Evolutionary conservation across 768 basidiomycete species (phyloP).

Genomic region (Leccinum barrowsii): DNA sequence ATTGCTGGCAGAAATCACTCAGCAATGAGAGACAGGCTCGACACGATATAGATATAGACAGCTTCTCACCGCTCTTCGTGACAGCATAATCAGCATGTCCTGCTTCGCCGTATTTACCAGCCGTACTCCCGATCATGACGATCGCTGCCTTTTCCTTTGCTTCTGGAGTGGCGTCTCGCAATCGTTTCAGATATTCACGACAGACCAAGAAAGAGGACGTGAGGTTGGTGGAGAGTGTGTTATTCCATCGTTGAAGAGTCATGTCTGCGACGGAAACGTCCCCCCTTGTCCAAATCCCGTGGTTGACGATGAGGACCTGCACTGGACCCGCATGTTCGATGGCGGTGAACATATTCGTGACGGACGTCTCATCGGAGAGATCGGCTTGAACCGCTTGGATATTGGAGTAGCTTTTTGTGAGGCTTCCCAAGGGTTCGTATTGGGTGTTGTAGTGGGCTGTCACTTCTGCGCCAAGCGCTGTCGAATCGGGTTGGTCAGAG

Average conservation of each 20-base stretch:
- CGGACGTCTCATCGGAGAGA: constrained; percentile 54
- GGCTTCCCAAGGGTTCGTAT: constrained; percentile 36
- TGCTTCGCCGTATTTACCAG: constrained; percentile 71
- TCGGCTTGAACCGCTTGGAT: constrained; percentile 49
- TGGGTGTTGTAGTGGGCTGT: constrained; percentile 70
- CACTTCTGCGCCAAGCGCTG: constrained; percentile 69
- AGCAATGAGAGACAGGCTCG: not conserved
- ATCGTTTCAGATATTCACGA: constrained; percentile 52
- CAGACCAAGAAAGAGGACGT: constrained; percentile 66
- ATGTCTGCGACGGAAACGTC: constrained; percentile 52
- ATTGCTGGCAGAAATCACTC: constrained; percentile 39
- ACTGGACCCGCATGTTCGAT: constrained; percentile 43
- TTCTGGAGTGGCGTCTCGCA: constrained; percentile 38
- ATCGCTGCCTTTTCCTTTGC: constrained; percentile 55
- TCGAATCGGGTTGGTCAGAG: not conserved
- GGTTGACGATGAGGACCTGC: constrained; percentile 59
- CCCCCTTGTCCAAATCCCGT: constrained; percentile 48
- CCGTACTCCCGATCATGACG: constrained; percentile 65
- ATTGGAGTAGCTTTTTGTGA: constrained; percentile 36
- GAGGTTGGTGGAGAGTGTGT: constrained; percentile 58
- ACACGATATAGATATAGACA: not conserved
- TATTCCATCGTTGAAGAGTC: constrained; percentile 61
- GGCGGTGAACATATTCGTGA: constrained; percentile 45
- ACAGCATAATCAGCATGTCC: constrained; percentile 65
- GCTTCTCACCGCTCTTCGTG: constrained; percentile 56